Evolutionary conservation across 176 grass and related monocot species (phyloP), one percentile per base, ranked within the genome.

Genomic region (Avena atlantica): DNA sequence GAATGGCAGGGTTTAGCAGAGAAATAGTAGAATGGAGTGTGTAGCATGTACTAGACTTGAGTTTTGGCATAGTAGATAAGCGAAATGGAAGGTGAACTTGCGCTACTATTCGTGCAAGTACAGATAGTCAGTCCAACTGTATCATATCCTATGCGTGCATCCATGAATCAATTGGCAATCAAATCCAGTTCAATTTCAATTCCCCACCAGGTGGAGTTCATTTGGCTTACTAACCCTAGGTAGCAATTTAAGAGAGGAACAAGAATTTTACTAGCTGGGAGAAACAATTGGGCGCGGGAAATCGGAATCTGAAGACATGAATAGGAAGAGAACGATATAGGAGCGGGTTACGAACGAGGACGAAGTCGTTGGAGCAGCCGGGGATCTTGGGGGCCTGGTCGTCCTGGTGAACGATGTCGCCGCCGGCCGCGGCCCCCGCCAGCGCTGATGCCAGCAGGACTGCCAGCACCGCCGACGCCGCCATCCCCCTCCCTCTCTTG

Each of bases 381-480:
- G 91, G 93, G 48, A 93, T 86, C 96, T 98, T 98, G 9, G 93
- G 96, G 2, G 90, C 91, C 45, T 95, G 55, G 78, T 93, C 88
- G 83, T 98, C 96, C 59, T 89, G 93, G 87, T 92, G 93, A 15
- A 93, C 88, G 81, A 95, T 98, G 90, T 98, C 96, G 42, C 93
- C 96, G 29, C 55, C 93, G 57, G 83, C 84, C 11, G 88, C 91
- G 47, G 89, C 67, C 53, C 84, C 82, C 3, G 77, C 86, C 24
- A 95, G 59, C 6, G 88, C 93, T 19, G 76, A 67, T 47, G 88
- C 83, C 14, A 95, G 34, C 24, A 87, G 36, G 66, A 77, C 13
- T 34, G 82, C 36, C 79, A 87, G 65, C 66, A 61, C 34, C 72
- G 48, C 55, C 23, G 74, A 55, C 25, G 83, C n/a, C 8, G 45